phyloP scores from a whole-genome alignment of 192 early-diverging fungal species.

The Podila epicladia region DNA sequence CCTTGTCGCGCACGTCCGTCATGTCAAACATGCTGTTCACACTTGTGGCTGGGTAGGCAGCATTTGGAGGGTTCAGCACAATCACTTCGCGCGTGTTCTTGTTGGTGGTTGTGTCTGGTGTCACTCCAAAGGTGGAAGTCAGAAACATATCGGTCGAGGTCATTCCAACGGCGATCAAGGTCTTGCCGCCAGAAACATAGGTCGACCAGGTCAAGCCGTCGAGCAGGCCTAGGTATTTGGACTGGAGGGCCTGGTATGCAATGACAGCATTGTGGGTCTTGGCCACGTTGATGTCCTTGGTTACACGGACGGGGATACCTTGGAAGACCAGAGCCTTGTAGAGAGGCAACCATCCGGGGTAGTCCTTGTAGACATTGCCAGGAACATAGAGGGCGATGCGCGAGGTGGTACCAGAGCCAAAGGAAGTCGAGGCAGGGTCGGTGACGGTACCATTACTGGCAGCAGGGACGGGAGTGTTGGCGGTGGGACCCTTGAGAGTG shows the following conservation, averaged over 20 bases:
- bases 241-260: conserved; percentile 17
- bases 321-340: conserved; percentile 32
- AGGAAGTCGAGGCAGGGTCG: conserved; percentile 7
- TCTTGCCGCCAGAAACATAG: conserved; percentile 16
- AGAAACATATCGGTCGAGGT: conserved; percentile 8
- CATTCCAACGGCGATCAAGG: conserved; percentile 20
- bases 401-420: conserved; percentile 14
- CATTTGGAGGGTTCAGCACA: neutral
- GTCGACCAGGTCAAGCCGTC: conserved; percentile 4
- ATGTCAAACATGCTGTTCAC: conserved; percentile 11
- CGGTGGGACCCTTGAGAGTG: conserved; percentile 10
- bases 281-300: conserved; percentile 21
- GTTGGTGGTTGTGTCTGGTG: conserved; percentile 4
- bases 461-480: conserved; percentile 8
- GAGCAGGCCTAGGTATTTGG: neutral
- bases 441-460: conserved; percentile 7
- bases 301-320: conserved; percentile 11
- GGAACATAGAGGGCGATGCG: conserved; percentile 23
- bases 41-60: conserved; percentile 5
- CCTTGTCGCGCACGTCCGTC: conserved; percentile 7
- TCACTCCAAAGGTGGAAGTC: conserved; percentile 2
- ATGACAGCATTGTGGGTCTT: conserved; percentile 8
- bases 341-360: conserved; percentile 21
- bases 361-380: conserved; percentile 10
- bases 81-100: neutral